These are phyloP conservation scores for Candida manassasensis DNA, from an alignment of 805 yeast genomes.

Conservation along the genomic window DNA sequence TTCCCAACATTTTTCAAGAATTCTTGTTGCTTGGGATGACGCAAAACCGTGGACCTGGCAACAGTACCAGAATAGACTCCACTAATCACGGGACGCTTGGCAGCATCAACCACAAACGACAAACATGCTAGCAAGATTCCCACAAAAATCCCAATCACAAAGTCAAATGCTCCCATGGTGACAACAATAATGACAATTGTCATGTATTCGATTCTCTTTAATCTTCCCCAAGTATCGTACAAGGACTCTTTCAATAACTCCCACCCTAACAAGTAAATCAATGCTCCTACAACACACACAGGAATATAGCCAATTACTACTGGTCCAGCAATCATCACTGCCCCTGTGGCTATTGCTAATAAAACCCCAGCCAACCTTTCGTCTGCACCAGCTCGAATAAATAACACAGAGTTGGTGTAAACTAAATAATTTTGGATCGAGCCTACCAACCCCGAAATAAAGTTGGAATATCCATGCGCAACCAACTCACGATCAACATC, in stretches of 20 bases:
- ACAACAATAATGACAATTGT: conserved; percentile 85
- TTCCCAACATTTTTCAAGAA: conserved; percentile 82
- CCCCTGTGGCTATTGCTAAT: conserved; percentile 75
- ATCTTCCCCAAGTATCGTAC: conserved; percentile 75
- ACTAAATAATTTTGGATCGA: conserved; percentile 93
- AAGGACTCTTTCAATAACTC: conserved; percentile 85
- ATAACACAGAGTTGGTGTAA: conserved; percentile 87
- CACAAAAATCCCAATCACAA: conserved; percentile 85
- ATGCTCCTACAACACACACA: conserved; percentile 90
- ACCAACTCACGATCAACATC: conserved; percentile 91
- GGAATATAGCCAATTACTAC: conserved; percentile 92
- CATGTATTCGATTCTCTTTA: conserved; percentile 71
- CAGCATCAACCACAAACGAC: conserved; percentile 92
- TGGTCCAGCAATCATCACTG: conserved; percentile 85
- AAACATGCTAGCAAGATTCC: conserved; percentile 91
- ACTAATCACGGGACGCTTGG: conserved; percentile 73
- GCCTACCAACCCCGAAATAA: conserved; percentile 76
- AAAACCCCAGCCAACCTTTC: conserved; percentile 84
- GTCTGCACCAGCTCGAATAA: conserved; percentile 93
- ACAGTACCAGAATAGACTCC: conserved; percentile 83
- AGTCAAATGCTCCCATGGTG: conserved; percentile 94
- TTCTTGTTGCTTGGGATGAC: conserved; percentile 86
- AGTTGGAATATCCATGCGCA: conserved; percentile 92
- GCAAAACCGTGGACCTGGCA: conserved; percentile 85
- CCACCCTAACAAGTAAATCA: conserved; percentile 86